Evolutionary conservation across 2,329 filamentous ascomycete species (phyloP).

Genomic region (Sporothrix dimorphospora): DNA sequence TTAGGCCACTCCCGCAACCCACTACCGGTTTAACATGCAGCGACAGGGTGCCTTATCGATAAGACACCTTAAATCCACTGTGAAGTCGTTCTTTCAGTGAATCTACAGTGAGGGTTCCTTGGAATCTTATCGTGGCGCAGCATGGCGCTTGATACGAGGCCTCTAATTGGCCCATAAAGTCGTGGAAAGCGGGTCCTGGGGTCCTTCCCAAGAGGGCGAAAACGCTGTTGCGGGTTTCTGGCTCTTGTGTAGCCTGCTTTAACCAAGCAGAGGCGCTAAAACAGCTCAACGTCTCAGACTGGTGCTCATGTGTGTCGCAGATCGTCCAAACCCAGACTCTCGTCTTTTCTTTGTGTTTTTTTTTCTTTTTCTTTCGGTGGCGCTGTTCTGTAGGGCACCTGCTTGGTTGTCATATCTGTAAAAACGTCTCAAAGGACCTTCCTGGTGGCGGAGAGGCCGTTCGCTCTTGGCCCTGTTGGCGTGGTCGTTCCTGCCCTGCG

Average conservation of each 20-base stretch:
- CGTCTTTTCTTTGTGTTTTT: not conserved
- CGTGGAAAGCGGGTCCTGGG: not conserved
- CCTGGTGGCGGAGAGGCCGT: not conserved
- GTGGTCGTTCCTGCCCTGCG: constrained; percentile 1
- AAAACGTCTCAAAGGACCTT: not conserved
- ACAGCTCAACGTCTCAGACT: constrained; percentile 43
- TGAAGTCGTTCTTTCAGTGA: not conserved
- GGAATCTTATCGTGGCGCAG: constrained; percentile 19
- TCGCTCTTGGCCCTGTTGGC: constrained; percentile 9
- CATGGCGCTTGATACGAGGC: not conserved
- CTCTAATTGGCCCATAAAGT: not conserved
- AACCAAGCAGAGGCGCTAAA: constrained; percentile 42
- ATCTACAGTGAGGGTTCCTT: not conserved
- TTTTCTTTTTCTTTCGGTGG: not conserved
- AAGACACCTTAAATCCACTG: not conserved
- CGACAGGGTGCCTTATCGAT: constrained; percentile 15
- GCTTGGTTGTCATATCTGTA: not conserved
- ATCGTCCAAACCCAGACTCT: constrained; percentile 31
- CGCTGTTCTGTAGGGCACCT: not conserved
- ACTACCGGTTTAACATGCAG: not conserved
- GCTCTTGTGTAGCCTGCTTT: constrained; percentile 35
- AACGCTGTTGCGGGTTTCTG: not conserved
- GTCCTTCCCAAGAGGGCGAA: not conserved
- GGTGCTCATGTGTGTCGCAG: constrained; percentile 35
- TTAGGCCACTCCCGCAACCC: constrained; percentile 2